Evolutionary conservation across 768 basidiomycete genomes (phyloP).

Genomic region (Leucosporidium scottii): DNA sequence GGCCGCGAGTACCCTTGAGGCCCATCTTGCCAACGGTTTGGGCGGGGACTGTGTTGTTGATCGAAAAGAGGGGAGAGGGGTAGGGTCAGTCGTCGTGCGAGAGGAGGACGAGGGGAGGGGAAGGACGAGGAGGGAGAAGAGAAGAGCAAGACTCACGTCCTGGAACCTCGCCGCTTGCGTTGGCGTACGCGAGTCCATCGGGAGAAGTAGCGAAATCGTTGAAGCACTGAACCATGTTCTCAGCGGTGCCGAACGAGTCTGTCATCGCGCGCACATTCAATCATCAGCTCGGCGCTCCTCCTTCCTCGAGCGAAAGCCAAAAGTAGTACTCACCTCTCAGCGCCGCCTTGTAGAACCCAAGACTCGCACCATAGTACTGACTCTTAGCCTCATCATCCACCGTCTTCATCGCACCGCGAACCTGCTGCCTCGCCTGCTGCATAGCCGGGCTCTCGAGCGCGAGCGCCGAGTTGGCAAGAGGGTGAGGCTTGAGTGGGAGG

Average conservation of each 20-base stretch:
- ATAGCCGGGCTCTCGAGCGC: background rate
- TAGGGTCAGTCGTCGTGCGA: background rate
- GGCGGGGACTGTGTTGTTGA: conserved; percentile 32
- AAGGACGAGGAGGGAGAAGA: conserved; percentile 36
- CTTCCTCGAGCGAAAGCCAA: background rate
- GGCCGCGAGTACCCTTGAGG: conserved; percentile 42
- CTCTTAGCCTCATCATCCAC: conserved; percentile 48
- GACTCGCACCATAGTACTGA: conserved; percentile 52
- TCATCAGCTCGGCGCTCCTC: background rate
- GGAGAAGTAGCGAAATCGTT: background rate
- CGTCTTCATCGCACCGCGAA: conserved; percentile 39
- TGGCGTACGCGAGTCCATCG: background rate
- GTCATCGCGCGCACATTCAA: background rate
- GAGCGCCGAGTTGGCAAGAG: conserved; percentile 26
- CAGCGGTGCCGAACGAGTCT: conserved; percentile 6
- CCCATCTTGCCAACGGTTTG: conserved; percentile 52
- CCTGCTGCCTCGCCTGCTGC: conserved; percentile 8
- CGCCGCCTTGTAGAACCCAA: conserved; percentile 54
- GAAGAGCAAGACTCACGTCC: conserved; percentile 13
- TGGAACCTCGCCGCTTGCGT: conserved; percentile 37
- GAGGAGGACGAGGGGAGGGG: background rate
- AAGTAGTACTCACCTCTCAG: conserved; percentile 37
- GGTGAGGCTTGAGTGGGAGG: conserved; percentile 45
- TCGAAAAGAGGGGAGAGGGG: background rate
- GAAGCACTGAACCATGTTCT: conserved; percentile 35